Evolutionary conservation across 2,329 filamentous ascomycete genomes (phyloP), one percentile per base, ranked within the genome.

Genomic region (Curvularia sp.): DNA sequence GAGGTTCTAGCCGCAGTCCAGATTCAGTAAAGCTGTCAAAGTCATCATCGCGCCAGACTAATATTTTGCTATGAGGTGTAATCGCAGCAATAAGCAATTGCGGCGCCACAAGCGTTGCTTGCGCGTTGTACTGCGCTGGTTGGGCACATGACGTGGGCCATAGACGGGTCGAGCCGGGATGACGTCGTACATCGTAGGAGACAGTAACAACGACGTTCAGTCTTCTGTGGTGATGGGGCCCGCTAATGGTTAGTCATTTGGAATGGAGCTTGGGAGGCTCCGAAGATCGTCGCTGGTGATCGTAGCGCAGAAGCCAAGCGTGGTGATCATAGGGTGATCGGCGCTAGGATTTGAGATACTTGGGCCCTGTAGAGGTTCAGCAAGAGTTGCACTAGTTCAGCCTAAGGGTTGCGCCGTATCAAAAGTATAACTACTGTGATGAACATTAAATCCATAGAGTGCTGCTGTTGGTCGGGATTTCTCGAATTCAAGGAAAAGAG

Each of bases 131-230:
- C 9, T 22, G 18, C 20, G 20, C 22, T 15, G 22, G 12, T 26
- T 26, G 44, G 28, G 7, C 28, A 13, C 30, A 15, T 47, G 44
- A 47, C 44, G 44, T 33, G 31, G 10, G 24, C 26, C 42, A 31
- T 49, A 35, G 28, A 41, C 49, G 55, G 55, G 53, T 20, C 20
- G 49, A 22, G 20, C 5, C 49, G 55, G 49, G 18, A 57, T 57
- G 55, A 57, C 55, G 49, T 53, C 26, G 24, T 33, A 12, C 5
- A 48, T 48, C 18, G 9, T 15, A 24, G 4, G 28, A 3, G 33
- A n/a, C 30, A 47, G 28, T 13, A 47, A 33, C 12, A 31, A 20
- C 44, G n/a, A 31, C 28, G 20, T 43, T 26, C 9, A 38, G 9
- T 43, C 18, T 43, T 13, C 7, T 43, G 20, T 20, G 39, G 9